Evolutionary conservation across 495 filamentous ascomycete genomes (phyloP), one percentile per base, ranked within the genome.

Genomic region (Tricharina praecox): DNA sequence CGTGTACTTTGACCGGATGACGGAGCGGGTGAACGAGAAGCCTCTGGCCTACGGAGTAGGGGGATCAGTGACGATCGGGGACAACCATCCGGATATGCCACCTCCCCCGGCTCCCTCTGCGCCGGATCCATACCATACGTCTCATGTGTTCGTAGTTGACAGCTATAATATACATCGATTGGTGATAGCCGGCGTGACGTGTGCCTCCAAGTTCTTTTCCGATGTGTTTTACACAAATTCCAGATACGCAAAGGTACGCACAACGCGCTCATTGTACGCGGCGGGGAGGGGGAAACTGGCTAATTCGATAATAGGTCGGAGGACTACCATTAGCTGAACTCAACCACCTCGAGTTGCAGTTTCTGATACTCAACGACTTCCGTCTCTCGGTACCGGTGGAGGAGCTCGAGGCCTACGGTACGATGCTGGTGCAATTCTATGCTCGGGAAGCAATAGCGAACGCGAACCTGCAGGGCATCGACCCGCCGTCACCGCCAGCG

Each of bases 191-290:
- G 90, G 87, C 18, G 92, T 99, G 38, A 96, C 90, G 13, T 96
- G 92, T 64, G 88, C 92, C 9, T 94, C 87, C 73, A 99, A 99
- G 67, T 99, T 96, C 71, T 99, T 99, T 64, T 95, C 87, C 2
- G 90, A 99, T 68, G 85, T 96, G 35, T 99, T 99, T 58, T 99
- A 96, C 59, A 99, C 90, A 15, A 99, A 99, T 66, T 96, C 92
- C 37, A 72, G 90, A 74, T 99, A 99, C 63, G 90, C 92, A 51
- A 99, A 96, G 81, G 90, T 93, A 74, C 52, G 70, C 60, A 43
- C 25, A 9, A 28, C 28, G 0, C 4, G 5, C 34, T 18, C 34
- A 4, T 18, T n/a, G n/a, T n/a, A n/a, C n/a, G n/a, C n/a, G n/a
- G n/a, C n/a, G n/a, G n/a, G n/a, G n/a, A n/a, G n/a, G n/a, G n/a